Percentiles rank a stretch among this genome's conserved stretches.
Conservation (phyloP, 2,329 filamentous ascomycete species). For the Aspergillus novoparasiticus region DNA sequence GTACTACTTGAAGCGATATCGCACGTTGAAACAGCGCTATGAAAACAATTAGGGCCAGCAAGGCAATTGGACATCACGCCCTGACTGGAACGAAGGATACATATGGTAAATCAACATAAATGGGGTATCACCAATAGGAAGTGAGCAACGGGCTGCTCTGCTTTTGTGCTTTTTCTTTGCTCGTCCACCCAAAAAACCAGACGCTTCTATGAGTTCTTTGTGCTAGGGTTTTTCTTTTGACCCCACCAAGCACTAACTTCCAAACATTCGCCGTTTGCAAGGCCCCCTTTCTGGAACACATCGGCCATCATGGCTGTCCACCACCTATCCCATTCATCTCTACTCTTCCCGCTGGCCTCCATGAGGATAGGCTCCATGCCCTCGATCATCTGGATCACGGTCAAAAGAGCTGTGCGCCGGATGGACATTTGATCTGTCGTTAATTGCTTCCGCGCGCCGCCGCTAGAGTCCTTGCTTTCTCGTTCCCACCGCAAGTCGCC, state of each 20-base stretch:
- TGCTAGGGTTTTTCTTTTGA: slow-evolving; percentile 48
- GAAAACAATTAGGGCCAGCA: slow-evolving; percentile 43
- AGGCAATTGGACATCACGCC: slow-evolving; percentile 13
- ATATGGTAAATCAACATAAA: slow-evolving; percentile 21
- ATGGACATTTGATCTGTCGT: slow-evolving; percentile 72
- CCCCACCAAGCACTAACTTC: slow-evolving; percentile 69
- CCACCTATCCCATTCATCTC: slow-evolving; percentile 93
- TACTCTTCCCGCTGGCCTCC: slow-evolving; percentile 80
- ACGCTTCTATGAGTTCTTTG: slow-evolving; percentile 22
- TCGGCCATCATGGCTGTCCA: slow-evolving; percentile 83
- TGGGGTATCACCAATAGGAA: slow-evolving; percentile 44
- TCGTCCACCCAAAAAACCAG: slow-evolving; percentile 34
- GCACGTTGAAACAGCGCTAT: slow-evolving; percentile 81
- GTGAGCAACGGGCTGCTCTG: slow-evolving; percentile 33
- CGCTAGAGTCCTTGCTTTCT: slow-evolving; percentile 51
- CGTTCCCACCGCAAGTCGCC: slow-evolving; percentile 86
- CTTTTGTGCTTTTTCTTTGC: slow-evolving; percentile 22
- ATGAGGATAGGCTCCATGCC: slow-evolving; percentile 80
- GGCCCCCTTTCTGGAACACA: slow-evolving; percentile 75
- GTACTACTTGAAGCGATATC: slow-evolving; percentile 91
- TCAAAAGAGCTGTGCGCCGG: slow-evolving; percentile 76
- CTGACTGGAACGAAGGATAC: slow-evolving; percentile 21
- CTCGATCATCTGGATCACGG: slow-evolving; percentile 80
- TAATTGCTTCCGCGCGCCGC: slow-evolving; percentile 52
- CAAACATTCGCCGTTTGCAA: slow-evolving; percentile 81